Conservation (phyloP, 208 protist species). For the Leishmania aethiopica region DNA sequence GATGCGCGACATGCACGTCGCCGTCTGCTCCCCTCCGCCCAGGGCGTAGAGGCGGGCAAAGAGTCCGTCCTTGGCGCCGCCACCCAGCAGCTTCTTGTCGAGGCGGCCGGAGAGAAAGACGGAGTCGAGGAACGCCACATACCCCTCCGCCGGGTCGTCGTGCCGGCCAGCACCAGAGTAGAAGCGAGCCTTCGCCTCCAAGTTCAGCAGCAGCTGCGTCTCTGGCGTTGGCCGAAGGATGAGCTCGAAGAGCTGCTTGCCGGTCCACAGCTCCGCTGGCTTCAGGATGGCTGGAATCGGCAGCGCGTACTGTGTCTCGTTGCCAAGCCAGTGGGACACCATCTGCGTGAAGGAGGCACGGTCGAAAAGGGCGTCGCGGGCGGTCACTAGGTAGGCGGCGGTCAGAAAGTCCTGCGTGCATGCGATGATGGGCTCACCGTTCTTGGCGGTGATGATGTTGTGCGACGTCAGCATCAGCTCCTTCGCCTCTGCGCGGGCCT, state of each 20-base stretch:
- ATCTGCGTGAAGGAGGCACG: slow-evolving; percentile 88
- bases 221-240: slow-evolving; percentile 82
- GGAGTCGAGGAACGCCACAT: slow-evolving; percentile 94
- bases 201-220: slow-evolving; percentile 79
- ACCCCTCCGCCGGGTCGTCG: slow-evolving; percentile 92
- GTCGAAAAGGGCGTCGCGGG: slow-evolving; percentile 97
- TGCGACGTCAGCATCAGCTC: slow-evolving; percentile 96
- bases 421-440: slow-evolving; percentile 98
- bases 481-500: slow-evolving; percentile 98
- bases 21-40: slow-evolving; percentile 81
- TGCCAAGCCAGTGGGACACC: slow-evolving; percentile 89
- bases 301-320: slow-evolving; percentile 82
- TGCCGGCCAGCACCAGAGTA: slow-evolving; percentile 78
- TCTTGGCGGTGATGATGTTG: slow-evolving; percentile 99
- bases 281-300: slow-evolving; percentile 97
- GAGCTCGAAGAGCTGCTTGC: slow-evolving; percentile 98
- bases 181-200: slow-evolving; percentile 91
- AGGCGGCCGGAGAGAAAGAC: slow-evolving; percentile 96
- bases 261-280: slow-evolving; percentile 98
- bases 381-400: slow-evolving; percentile 95
- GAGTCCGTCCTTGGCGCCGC: slow-evolving; percentile 94
- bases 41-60: slow-evolving; percentile 96
- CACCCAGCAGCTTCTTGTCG: slow-evolving; percentile 97
- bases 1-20: slow-evolving; percentile 95
- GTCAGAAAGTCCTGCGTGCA: slow-evolving; percentile 99